A percentile compares a stretch with the other conserved stretches of the same genome.
phyloP scores from a whole-genome alignment of 805 yeast genomes.

The Spathaspora arborariae region DNA sequence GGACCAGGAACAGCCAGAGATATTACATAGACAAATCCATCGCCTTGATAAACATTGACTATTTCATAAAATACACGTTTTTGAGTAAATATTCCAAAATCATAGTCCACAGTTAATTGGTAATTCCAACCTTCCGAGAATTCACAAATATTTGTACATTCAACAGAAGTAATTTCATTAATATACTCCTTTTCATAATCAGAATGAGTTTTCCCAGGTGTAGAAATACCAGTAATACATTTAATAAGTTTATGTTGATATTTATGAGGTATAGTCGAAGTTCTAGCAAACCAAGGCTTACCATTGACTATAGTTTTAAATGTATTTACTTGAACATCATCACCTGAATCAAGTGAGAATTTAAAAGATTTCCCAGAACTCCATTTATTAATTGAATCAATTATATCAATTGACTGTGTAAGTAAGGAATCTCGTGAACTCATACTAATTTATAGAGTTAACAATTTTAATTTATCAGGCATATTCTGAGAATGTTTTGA shows the following conservation, averaged over 20 bases:
- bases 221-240: constrained; percentile 4
- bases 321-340: neutral
- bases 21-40: constrained; percentile 24
- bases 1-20: constrained; percentile 25
- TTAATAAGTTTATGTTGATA: neutral
- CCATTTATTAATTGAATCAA: constrained; percentile 1
- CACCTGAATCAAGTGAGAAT: neutral
- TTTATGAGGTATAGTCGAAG: neutral
- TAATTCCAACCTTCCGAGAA: constrained; percentile 20
- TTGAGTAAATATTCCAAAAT: constrained; percentile 34
- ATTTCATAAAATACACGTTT: constrained; percentile 34
- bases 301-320: neutral
- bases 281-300: constrained; percentile 6
- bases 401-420: neutral
- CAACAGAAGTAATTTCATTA: constrained; percentile 24
- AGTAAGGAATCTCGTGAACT: neutral
- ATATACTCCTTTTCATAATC: constrained; percentile 34
- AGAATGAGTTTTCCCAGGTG: constrained; percentile 23
- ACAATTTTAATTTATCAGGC: no score
- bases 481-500: no score
- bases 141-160: constrained; percentile 11
- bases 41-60: constrained; percentile 23
- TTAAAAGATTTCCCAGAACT: constrained; percentile 1
- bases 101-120: constrained; percentile 28
- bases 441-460: no score